Conservation (phyloP, 305 asterid genomes). For the Ajuga reptans region DNA sequence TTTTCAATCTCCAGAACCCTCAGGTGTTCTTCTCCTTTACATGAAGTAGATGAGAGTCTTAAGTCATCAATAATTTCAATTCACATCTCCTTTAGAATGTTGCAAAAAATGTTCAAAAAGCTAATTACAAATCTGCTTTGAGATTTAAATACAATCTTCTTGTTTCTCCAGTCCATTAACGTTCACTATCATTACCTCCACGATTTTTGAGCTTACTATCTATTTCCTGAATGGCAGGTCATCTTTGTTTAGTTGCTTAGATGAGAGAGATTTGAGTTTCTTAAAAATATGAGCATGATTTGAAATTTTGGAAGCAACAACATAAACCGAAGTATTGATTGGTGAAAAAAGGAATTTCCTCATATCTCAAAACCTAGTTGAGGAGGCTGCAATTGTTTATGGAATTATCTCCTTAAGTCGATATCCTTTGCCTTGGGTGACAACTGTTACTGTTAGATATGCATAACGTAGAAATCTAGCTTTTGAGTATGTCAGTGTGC, state of each 20-base stretch:
- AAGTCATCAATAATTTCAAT: neutral
- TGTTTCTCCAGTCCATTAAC: neutral
- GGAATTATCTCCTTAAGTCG: no score
- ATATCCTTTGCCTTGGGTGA: no score
- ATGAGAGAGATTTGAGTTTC: neutral
- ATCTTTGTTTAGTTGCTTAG: neutral
- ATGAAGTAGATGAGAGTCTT: neutral
- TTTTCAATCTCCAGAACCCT: conserved; percentile 91
- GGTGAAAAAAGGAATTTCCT: neutral
- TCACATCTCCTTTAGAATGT: neutral
- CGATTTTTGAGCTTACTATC: no score
- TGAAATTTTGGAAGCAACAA: no score
- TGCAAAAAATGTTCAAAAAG: neutral
- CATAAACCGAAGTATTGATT: neutral
- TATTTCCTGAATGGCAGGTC: neutral
- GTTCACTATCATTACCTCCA: neutral
- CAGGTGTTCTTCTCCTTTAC: conserved; percentile 49
- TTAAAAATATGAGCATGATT: no score
- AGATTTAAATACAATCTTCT: neutral
- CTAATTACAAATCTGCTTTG: neutral
- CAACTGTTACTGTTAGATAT: no score
- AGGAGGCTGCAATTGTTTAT: neutral
- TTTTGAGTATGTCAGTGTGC: no score
- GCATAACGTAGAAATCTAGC: no score
- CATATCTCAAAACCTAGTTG: neutral